Conservation (phyloP, 176 grass and related monocot genomes). For the Aegilops speltoides region DNA sequence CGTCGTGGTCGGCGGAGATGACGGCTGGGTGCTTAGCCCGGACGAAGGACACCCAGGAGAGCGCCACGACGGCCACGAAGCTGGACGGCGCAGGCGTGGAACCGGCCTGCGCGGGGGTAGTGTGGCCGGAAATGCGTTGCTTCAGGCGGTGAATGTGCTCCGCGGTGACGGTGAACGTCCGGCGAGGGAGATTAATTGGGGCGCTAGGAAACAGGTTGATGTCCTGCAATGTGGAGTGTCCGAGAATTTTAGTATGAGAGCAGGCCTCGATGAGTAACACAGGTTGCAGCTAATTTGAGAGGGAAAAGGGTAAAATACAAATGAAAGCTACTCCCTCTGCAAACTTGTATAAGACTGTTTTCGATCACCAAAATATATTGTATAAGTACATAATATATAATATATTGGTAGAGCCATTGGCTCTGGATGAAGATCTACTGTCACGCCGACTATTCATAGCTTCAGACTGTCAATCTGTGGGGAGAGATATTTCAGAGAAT, state of each 20-base stretch:
- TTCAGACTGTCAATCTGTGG: too few species aligned
- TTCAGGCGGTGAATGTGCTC: background rate
- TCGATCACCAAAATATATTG: too few species aligned
- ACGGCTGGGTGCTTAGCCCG: background rate
- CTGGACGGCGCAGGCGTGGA: background rate
- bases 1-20: background rate
- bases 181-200: background rate
- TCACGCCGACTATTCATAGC: too few species aligned
- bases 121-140: background rate
- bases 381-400: too few species aligned
- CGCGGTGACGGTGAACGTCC: background rate
- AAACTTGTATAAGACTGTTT: too few species aligned
- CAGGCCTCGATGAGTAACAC: background rate
- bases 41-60: background rate
- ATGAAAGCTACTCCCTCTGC: too few species aligned
- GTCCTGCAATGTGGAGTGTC: background rate
- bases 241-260: background rate
- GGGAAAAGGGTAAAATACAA: too few species aligned
- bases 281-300: too few species aligned
- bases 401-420: too few species aligned
- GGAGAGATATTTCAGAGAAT: too few species aligned
- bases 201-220: background rate
- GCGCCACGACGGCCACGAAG: background rate
- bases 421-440: too few species aligned
- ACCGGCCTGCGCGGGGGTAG: background rate